These are phyloP conservation scores for Mrakia blollopis DNA, from an alignment of 768 basidiomycete species.

Conservation along the genomic window DNA sequence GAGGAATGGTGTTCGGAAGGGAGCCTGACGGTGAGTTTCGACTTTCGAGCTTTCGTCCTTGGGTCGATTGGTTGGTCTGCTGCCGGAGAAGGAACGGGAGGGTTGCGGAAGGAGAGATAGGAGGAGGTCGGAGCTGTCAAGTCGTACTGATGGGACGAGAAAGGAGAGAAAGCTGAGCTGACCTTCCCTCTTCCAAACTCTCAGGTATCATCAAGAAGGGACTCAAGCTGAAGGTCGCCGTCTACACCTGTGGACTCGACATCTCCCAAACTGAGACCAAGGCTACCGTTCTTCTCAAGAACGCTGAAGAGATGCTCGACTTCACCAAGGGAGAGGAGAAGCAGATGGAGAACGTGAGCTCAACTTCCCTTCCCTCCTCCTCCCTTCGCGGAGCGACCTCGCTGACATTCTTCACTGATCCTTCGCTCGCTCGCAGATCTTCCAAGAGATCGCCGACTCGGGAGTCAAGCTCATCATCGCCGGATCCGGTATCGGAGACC, in stretches of 20 bases:
- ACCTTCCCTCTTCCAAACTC: neutral
- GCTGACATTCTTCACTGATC: neutral
- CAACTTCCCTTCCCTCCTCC: neutral
- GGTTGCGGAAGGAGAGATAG: neutral
- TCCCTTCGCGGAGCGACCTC: neutral
- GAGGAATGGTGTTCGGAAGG: constrained; percentile 96
- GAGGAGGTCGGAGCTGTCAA: too few species aligned
- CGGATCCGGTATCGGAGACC: constrained; percentile 87
- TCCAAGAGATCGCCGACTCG: constrained; percentile 94
- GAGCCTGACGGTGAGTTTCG: constrained; percentile 75
- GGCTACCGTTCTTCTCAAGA: constrained; percentile 93
- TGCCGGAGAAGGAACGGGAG: neutral
- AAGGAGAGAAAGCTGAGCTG: too few species aligned
- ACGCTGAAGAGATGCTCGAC: constrained; percentile 92
- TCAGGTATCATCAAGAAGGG: constrained; percentile 77
- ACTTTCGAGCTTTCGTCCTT: neutral
- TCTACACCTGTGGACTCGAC: constrained; percentile 89
- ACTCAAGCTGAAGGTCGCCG: constrained; percentile 81
- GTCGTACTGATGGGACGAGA: too few species aligned
- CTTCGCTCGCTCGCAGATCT: constrained; percentile 55
- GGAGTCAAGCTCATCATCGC: constrained; percentile 92
- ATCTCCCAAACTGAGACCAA: constrained; percentile 97
- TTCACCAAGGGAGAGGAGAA: constrained; percentile 95
- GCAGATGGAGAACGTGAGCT: constrained; percentile 73
- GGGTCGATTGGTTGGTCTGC: too few species aligned